These are phyloP conservation scores for Daldinia decipiens DNA, from an alignment of 495 filamentous ascomycete genomes.

Conservation along the genomic window DNA sequence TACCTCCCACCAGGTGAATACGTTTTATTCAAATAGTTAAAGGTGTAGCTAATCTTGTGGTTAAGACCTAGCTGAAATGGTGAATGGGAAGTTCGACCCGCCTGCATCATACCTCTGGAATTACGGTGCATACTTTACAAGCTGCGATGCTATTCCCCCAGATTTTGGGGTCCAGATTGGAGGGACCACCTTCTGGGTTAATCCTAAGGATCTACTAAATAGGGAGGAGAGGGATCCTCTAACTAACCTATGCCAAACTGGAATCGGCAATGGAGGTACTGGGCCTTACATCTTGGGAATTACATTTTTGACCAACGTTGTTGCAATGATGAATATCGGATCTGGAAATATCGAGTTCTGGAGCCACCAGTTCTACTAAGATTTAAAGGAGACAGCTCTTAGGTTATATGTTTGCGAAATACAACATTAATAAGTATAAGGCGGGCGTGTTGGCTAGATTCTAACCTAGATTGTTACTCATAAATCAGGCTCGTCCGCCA, in stretches of 20 bases:
- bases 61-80: slow-evolving; percentile 56
- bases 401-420: neutral
- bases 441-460: neutral
- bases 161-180: slow-evolving; percentile 62
- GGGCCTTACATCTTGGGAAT: slow-evolving; percentile 68
- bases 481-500: neutral
- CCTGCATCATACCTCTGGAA: slow-evolving; percentile 58
- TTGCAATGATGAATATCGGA: slow-evolving; percentile 71
- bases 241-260: slow-evolving; percentile 60
- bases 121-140: slow-evolving; percentile 62
- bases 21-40: neutral
- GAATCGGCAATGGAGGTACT: slow-evolving; percentile 54
- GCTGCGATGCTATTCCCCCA: slow-evolving; percentile 66
- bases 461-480: neutral
- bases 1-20: slow-evolving; percentile 51
- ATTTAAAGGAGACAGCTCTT: neutral
- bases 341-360: slow-evolving; percentile 22
- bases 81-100: slow-evolving; percentile 65
- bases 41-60: neutral
- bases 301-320: slow-evolving; percentile 71
- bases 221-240: slow-evolving; percentile 50
- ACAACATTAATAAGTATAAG: neutral
- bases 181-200: slow-evolving; percentile 61
- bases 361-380: slow-evolving; percentile 26
- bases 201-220: slow-evolving; percentile 65